phyloP scores from a whole-genome alignment of 108 stramenopile genomes.

The Nannochloropsis salina region DNA sequence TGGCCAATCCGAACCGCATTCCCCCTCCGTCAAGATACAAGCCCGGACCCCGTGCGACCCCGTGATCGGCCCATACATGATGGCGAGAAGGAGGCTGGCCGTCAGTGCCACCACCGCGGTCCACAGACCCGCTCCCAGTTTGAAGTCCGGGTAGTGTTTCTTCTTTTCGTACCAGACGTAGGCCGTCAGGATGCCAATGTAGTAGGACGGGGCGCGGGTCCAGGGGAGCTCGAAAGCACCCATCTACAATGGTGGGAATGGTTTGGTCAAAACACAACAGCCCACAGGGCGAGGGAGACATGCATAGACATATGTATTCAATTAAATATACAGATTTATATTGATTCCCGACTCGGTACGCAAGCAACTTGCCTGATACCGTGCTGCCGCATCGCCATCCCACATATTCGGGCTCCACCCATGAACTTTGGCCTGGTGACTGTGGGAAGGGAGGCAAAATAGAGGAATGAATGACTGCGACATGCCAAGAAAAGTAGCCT shows the following conservation, averaged over 20 bases:
- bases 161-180: constrained; percentile 16
- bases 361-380: neutral
- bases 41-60: neutral
- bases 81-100: neutral
- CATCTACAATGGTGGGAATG: neutral
- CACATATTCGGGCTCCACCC: neutral
- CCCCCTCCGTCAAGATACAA: neutral
- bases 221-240: neutral
- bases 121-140: neutral
- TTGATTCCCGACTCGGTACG: no score
- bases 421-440: neutral
- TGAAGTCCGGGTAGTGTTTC: neutral
- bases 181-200: neutral
- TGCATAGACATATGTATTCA: no score
- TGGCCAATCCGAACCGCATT: neutral
- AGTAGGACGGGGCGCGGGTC: neutral
- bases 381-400: neutral
- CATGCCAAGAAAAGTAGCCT: neutral
- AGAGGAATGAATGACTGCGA: no score
- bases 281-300: no score
- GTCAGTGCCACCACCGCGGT: neutral
- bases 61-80: neutral
- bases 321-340: no score
- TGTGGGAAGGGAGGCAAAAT: neutral
- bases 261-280: no score